Conservation (phyloP, 768 basidiomycete genomes). For the Hebeloma cylindrosporum region DNA sequence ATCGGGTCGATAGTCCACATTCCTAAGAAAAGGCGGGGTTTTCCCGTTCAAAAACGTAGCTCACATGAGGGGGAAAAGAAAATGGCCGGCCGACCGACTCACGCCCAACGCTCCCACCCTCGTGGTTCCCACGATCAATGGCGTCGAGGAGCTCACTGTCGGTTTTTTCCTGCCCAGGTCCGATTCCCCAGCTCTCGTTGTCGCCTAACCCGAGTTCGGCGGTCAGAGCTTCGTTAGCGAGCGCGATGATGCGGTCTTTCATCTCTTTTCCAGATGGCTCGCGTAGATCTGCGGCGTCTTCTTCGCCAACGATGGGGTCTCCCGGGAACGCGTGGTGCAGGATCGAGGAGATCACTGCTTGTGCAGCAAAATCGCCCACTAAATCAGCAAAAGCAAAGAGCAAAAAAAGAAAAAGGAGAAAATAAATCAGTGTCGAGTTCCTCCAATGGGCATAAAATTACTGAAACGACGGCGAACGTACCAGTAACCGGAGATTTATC, state of each 20-base stretch:
- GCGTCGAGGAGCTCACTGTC: constrained; percentile 69
- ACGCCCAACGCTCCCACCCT: constrained; percentile 75
- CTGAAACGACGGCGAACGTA: constrained; percentile 27
- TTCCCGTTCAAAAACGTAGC: not conserved
- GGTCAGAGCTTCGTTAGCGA: constrained; percentile 80
- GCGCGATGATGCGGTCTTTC: constrained; percentile 64
- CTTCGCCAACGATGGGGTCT: constrained; percentile 93
- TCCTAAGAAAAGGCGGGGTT: constrained; percentile 38
- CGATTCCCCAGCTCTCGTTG: constrained; percentile 68
- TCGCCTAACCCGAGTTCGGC: constrained; percentile 57
- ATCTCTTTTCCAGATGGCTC: constrained; percentile 19
- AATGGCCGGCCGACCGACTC: constrained; percentile 36
- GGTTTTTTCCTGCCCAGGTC: constrained; percentile 53
- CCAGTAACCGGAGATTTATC: constrained; percentile 94
- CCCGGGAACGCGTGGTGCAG: constrained; percentile 74
- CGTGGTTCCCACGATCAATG: constrained; percentile 80
- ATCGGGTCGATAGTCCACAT: constrained; percentile 91
- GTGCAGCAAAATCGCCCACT: constrained; percentile 95
- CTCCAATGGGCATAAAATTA: not conserved
- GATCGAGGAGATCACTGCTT: constrained; percentile 87
- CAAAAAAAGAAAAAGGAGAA: not conserved
- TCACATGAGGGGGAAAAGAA: not conserved
- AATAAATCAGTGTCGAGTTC: not conserved
- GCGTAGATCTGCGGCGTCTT: constrained; percentile 82
- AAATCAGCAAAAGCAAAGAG: constrained; percentile 1